Evolutionary conservation across 768 basidiomycete species (phyloP).

Genomic region (Ramaria rubella): DNA sequence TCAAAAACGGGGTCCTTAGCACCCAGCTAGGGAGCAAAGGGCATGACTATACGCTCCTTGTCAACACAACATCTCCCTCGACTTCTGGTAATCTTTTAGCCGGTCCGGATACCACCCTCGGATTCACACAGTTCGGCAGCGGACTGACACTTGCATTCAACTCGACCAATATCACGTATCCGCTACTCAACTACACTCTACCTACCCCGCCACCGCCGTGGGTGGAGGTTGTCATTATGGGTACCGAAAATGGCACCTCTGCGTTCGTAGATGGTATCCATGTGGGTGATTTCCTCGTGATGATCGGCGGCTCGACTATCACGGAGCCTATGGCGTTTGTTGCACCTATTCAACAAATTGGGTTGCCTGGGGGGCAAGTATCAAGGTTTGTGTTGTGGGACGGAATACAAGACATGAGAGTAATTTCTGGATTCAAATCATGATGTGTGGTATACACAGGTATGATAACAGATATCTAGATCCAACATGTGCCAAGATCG

Average conservation of each 20-base stretch:
- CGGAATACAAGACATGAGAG: neutral
- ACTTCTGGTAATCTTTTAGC: neutral
- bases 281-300: neutral
- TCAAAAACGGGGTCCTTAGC: neutral
- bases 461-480: no score
- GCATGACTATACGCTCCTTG: neutral
- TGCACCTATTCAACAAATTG: neutral
- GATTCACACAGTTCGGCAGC: neutral
- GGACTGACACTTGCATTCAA: slow-evolving; percentile 2
- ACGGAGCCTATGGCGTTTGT: slow-evolving; percentile 3
- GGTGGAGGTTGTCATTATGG: neutral
- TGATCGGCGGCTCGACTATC: neutral
- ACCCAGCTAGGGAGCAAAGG: slow-evolving; percentile 2
- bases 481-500: no score
- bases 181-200: slow-evolving; percentile 3
- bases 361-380: neutral
- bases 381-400: slow-evolving; percentile 8
- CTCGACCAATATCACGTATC: slow-evolving; percentile 7
- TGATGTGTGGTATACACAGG: no score
- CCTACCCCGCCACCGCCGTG: neutral
- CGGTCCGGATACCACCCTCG: slow-evolving; percentile 1
- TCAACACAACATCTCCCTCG: neutral
- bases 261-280: slow-evolving; percentile 1
- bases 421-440: slow-evolving; percentile 7
- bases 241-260: neutral